phyloP scores from a whole-genome alignment of 352 stramenopile species.

The Pythium biforme region DNA sequence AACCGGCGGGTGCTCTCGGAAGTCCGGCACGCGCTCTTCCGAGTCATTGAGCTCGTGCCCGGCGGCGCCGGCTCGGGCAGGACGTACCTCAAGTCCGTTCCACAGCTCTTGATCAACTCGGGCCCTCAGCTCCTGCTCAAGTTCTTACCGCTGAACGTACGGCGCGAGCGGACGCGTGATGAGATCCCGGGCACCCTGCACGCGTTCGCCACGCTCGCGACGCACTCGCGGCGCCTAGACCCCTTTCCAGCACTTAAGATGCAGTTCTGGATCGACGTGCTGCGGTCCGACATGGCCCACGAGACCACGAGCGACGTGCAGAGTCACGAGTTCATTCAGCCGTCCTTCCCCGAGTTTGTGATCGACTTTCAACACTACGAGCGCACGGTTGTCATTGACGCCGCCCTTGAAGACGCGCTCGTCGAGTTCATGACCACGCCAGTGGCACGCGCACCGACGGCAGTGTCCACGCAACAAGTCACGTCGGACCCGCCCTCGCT shows the following conservation, averaged over 20 bases:
- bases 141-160: not conserved
- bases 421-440: slow-evolving; percentile 9
- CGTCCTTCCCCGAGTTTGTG: slow-evolving; percentile 5
- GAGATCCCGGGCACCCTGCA: not conserved
- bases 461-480: not conserved
- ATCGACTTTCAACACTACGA: slow-evolving; percentile 1
- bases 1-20: not conserved
- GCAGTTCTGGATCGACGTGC: slow-evolving; percentile 12
- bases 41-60: slow-evolving; percentile 1
- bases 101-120: not conserved
- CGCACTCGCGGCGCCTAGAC: slow-evolving; percentile 1
- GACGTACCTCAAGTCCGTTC: not conserved
- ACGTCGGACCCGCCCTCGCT: not conserved
- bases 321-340: not conserved
- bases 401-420: slow-evolving; percentile 7
- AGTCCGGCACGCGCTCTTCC: not conserved
- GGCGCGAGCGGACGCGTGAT: not conserved
- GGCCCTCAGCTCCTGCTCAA: slow-evolving; percentile 3
- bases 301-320: not conserved
- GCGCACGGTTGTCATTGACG: not conserved
- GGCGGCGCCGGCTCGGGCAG: not conserved
- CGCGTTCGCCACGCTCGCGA: not conserved
- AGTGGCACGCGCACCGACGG: not conserved
- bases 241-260: slow-evolving; percentile 12
- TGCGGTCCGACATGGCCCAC: not conserved